Evolutionary conservation across 2,329 filamentous ascomycete genomes (phyloP).

Genomic region (Capronia epimyces): DNA sequence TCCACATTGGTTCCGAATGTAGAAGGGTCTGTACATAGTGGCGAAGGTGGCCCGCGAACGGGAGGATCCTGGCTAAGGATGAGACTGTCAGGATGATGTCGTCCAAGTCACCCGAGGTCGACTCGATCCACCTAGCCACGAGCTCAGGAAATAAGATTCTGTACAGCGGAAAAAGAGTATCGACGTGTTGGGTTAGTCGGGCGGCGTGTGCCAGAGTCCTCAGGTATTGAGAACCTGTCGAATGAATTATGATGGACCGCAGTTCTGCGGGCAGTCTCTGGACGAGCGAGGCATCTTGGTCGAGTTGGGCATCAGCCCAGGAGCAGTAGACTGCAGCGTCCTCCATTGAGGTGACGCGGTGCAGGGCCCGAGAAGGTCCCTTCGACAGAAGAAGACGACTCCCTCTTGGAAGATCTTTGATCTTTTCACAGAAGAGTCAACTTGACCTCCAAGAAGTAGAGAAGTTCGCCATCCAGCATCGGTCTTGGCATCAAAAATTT

Average conservation of each 20-base stretch:
- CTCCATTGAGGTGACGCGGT: conserved; percentile 22
- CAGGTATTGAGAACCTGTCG: conserved; percentile 61
- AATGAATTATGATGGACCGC: conserved; percentile 59
- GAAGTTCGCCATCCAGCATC: background rate
- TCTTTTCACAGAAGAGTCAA: background rate
- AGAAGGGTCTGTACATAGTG: conserved; percentile 16
- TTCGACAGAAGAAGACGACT: background rate
- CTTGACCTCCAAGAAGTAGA: background rate
- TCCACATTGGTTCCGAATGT: background rate
- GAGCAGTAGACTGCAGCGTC: conserved; percentile 31
- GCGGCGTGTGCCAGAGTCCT: conserved; percentile 65
- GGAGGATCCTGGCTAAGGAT: conserved; percentile 29
- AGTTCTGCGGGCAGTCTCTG: conserved; percentile 65
- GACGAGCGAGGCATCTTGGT: conserved; percentile 50
- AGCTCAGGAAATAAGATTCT: conserved; percentile 73
- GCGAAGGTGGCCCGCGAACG: conserved; percentile 24
- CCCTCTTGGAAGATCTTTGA: background rate
- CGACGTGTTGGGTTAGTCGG: conserved; percentile 64
- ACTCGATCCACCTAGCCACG: conserved; percentile 64
- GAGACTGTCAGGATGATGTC: conserved; percentile 33
- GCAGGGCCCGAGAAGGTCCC: background rate
- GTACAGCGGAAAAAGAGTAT: conserved; percentile 68
- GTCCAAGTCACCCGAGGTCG: conserved; percentile 18
- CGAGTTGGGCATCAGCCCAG: conserved; percentile 34
- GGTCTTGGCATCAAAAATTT: background rate